phyloP scores from a whole-genome alignment of 2,329 filamentous ascomycete species.

The Neodidymelliopsis sp. region DNA sequence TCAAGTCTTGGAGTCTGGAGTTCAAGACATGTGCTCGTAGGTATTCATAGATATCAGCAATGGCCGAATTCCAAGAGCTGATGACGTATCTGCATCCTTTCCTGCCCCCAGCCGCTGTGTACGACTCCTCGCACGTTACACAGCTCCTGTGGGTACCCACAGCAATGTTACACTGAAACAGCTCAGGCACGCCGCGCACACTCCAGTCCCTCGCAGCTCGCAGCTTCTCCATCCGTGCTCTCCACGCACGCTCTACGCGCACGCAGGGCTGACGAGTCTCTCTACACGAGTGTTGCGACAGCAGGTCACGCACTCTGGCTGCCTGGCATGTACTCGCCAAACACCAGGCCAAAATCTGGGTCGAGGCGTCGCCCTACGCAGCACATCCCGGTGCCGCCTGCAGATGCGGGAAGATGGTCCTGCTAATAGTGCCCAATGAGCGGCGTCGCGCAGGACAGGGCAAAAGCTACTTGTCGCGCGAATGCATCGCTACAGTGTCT shows the following conservation, averaged over 20 bases:
- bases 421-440: slow-evolving; percentile 27
- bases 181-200: slow-evolving; percentile 13
- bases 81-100: slow-evolving; percentile 62
- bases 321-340: slow-evolving; percentile 28
- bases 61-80: slow-evolving; percentile 41
- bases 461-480: slow-evolving; percentile 26
- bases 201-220: slow-evolving; percentile 2
- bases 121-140: slow-evolving; percentile 49
- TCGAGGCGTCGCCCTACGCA: slow-evolving; percentile 21
- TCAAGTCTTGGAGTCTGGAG: too few relatives aligned
- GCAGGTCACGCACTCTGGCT: slow-evolving; percentile 28
- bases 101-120: slow-evolving; percentile 59
- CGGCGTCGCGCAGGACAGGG: slow-evolving; percentile 18
- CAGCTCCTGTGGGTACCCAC: slow-evolving; percentile 9
- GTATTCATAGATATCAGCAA: too few relatives aligned
- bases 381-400: slow-evolving; percentile 23
- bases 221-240: slow-evolving; percentile 15
- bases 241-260: slow-evolving; percentile 15
- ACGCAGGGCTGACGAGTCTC: slow-evolving; percentile 32
- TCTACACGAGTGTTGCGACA: slow-evolving; percentile 26
- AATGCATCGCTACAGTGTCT: slow-evolving; percentile 27
- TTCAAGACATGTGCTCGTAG: too few relatives aligned
- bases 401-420: slow-evolving; percentile 28
- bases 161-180: slow-evolving; percentile 12
- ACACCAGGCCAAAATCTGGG: slow-evolving; percentile 22